phyloP scores from a whole-genome alignment of 1,139 yeast genomes.

The Protomyces inouyei region DNA sequence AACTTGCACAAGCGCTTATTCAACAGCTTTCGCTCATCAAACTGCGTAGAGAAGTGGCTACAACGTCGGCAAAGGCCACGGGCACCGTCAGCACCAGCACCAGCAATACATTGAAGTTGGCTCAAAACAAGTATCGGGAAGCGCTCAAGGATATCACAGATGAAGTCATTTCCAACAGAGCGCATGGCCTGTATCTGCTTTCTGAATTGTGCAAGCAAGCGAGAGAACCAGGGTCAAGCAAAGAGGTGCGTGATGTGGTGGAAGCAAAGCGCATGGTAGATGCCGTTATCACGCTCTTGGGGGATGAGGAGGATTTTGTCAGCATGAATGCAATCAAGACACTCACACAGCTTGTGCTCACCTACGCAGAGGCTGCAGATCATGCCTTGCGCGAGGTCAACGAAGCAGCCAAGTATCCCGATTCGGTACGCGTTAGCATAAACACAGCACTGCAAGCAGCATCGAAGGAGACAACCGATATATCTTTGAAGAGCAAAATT shows the following conservation, averaged over 20 bases:
- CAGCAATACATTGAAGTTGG: not conserved
- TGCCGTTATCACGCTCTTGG: constrained; percentile 55
- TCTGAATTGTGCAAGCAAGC: constrained; percentile 48
- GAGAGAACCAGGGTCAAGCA: constrained; percentile 34
- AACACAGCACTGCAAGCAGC: not conserved
- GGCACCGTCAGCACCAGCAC: not conserved
- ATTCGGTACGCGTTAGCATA: not conserved
- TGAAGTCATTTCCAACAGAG: constrained; percentile 75
- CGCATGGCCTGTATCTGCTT: constrained; percentile 71
- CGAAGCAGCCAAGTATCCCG: not conserved
- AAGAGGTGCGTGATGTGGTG: constrained; percentile 49
- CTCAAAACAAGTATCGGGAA: constrained; percentile 26
- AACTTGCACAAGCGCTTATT: not conserved
- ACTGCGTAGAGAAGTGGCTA: not conserved
- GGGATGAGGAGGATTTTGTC: constrained; percentile 79
- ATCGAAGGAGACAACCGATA: not conserved
- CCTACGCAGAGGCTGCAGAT: not conserved
- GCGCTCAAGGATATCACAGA: constrained; percentile 49
- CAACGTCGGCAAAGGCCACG: not conserved
- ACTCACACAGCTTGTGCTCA: constrained; percentile 36
- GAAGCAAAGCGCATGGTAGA: constrained; percentile 53
- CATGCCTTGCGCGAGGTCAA: not conserved
- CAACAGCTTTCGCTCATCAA: not conserved
- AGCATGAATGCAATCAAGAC: constrained; percentile 81
- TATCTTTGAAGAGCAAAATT: not conserved